phyloP scores from a whole-genome alignment of 73 alveolate genomes.

The Paramecium tetraurelia region DNA sequence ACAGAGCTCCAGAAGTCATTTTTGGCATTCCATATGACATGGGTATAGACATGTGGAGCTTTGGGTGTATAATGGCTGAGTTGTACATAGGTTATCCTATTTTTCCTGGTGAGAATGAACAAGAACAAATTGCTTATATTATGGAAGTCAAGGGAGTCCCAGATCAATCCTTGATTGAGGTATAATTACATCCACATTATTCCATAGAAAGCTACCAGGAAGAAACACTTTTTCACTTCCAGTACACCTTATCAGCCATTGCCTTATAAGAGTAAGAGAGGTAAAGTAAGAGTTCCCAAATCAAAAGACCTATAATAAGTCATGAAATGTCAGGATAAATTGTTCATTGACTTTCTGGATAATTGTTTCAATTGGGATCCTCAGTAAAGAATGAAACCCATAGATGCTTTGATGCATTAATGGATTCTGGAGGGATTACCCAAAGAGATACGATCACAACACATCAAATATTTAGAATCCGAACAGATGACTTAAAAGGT shows the following conservation, averaged over 20 bases:
- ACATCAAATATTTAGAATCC: constrained; percentile 41
- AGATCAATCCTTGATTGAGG: constrained; percentile 51
- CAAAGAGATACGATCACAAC: constrained; percentile 47
- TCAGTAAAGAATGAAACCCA: constrained; percentile 85
- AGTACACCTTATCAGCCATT: constrained; percentile 66
- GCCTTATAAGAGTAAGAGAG: constrained; percentile 73
- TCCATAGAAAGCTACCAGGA: constrained; percentile 22
- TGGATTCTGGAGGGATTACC: constrained; percentile 79
- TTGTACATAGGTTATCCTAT: constrained; percentile 90
- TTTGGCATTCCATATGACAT: constrained; percentile 93
- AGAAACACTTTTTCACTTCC: constrained; percentile 71
- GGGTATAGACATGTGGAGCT: constrained; percentile 96
- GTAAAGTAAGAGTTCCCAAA: constrained; percentile 76
- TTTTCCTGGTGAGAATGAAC: constrained; percentile 92
- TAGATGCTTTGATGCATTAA: constrained; percentile 86
- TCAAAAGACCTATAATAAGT: constrained; percentile 66
- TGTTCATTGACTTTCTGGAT: constrained; percentile 75
- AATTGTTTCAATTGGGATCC: constrained; percentile 93
- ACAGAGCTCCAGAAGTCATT: constrained; percentile 98
- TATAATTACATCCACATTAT: neutral
- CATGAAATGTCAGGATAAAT: constrained; percentile 74
- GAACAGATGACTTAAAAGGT: constrained; percentile 30
- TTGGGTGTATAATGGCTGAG: constrained; percentile 95
- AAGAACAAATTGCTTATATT: constrained; percentile 77
- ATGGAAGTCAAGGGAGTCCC: constrained; percentile 90